Evolutionary conservation across 129 eudicot species (phyloP).

Genomic region (Saposhnikovia divaricata): DNA sequence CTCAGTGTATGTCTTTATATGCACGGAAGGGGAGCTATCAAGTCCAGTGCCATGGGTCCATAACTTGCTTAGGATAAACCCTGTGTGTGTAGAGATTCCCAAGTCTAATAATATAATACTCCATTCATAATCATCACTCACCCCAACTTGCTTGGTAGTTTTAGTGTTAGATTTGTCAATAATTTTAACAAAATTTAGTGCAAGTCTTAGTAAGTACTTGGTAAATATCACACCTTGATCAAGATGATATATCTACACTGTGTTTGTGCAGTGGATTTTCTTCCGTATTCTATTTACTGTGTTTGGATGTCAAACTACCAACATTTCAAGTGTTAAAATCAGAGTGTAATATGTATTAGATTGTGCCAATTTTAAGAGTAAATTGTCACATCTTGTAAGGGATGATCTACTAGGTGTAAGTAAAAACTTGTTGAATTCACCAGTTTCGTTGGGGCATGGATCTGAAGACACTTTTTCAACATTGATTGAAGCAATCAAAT

Average conservation of each 20-base stretch:
- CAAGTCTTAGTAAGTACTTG: not conserved
- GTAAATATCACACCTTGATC: not conserved
- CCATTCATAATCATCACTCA: not conserved
- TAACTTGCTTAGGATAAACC: not conserved
- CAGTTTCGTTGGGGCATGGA: not conserved
- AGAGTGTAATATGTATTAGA: too few species aligned
- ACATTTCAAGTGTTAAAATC: not conserved
- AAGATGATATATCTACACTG: too few species aligned
- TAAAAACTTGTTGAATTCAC: not conserved
- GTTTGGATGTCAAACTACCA: too few species aligned
- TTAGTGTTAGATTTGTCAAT: too few species aligned
- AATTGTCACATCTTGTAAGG: too few species aligned
- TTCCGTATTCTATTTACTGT: not conserved
- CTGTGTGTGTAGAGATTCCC: not conserved
- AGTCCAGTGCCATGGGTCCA: conserved; percentile 19
- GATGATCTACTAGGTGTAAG: too few species aligned
- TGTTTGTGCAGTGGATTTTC: not conserved
- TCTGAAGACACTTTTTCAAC: not conserved
- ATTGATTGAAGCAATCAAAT: conserved; percentile 24
- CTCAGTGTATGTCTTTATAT: conserved; percentile 26
- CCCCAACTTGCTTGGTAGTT: not conserved
- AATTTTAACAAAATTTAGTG: too few species aligned
- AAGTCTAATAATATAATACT: not conserved
- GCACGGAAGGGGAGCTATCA: conserved; percentile 41
- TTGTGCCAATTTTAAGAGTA: too few species aligned